Evolutionary conservation across 2,329 filamentous ascomycete species (phyloP), one percentile per base, ranked within the genome.

Genomic region (Didymella segeticola): DNA sequence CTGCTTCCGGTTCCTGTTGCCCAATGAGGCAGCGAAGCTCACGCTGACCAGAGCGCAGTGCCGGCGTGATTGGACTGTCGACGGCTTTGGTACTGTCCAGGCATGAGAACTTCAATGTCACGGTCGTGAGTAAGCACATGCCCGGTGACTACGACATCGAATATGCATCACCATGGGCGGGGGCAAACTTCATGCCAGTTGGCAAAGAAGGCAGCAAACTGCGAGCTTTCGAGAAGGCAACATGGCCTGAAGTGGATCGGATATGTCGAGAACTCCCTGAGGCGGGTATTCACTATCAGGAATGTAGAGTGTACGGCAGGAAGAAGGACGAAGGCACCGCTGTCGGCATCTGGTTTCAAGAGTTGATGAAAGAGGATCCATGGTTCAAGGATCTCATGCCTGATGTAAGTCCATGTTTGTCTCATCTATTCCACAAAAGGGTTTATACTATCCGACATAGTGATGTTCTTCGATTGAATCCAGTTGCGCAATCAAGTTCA

Each of bases 131-230:
- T 11, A 96, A 95, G 71, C 89, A 96, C 71, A 95, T 96, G 90
- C 92, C 92, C 0, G 92, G 93, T 22, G 92, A 96, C 78, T 96
- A 93, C 74, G 89, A 96, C 64, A 88, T 92, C 59, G 90, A 96
- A 80, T 96, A 96, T 73, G 89, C 91, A 3, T 95, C 90, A 14
- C 91, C 91, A 1, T 96, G 90, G 89, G 91, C 91, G 12, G 91
- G 91, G 11, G 91, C 90, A 54, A 93, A 93, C 69, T 87, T 86
- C 67, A 73, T 90, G 61, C 91, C 89, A 31, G 75, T 79, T 7
- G 76, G 72, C 31, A 75, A 75, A 54, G 71, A 72, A 42, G 77
- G 75, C 36, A 74, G 75, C 7, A 67, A 61, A 5, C 63, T 75
- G 15, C 70, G 76, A 45, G 64, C 64, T 12, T 79, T 75, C 56